A percentile compares a stretch with the other conserved stretches of the same genome.
These are phyloP conservation scores for Croton setiger DNA, from an alignment of 441 rosid species.

Conservation along the genomic window DNA sequence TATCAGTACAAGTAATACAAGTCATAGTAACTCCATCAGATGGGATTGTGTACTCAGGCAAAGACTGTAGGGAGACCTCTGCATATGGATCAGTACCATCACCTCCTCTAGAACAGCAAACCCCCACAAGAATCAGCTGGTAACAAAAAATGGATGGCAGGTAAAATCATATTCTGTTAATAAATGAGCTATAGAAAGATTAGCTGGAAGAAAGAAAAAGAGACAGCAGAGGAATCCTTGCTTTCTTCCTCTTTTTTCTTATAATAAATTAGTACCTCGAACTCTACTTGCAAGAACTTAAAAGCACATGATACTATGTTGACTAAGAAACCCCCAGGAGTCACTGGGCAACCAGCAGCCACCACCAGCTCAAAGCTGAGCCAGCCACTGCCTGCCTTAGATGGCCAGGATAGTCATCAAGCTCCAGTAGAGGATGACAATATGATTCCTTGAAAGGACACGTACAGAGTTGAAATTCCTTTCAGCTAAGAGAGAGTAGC, in stretches of 20 bases:
- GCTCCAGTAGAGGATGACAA: conserved; percentile 2
- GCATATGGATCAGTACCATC: conserved; percentile 89
- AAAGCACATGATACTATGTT: conserved; percentile 17
- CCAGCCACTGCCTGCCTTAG: conserved; percentile 10
- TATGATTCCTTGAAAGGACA: neutral
- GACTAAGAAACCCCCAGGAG: conserved; percentile 11
- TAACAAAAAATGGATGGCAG: conserved; percentile 25
- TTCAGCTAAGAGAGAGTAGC: neutral
- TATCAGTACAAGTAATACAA: conserved; percentile 73
- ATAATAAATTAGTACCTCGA: neutral
- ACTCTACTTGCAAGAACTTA: neutral
- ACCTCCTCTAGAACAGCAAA: conserved; percentile 80
- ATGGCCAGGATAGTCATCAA: conserved; percentile 8
- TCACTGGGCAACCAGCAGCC: neutral
- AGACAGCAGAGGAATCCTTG: neutral
- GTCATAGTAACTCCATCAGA: conserved; percentile 98
- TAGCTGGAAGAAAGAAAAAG: neutral
- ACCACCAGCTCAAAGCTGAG: conserved; percentile 15
- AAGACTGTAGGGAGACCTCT: conserved; percentile 80
- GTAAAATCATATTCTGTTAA: conserved; percentile 14
- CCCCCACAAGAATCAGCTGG: conserved; percentile 95
- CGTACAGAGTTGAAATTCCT: conserved; percentile 8
- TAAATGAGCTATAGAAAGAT: conserved; percentile 10
- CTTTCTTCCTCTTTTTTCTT: neutral
- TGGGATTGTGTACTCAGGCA: conserved; percentile 85